Evolutionary conservation across 164 flowering plant genomes (phyloP).

Genomic region (Malania oleifera): DNA sequence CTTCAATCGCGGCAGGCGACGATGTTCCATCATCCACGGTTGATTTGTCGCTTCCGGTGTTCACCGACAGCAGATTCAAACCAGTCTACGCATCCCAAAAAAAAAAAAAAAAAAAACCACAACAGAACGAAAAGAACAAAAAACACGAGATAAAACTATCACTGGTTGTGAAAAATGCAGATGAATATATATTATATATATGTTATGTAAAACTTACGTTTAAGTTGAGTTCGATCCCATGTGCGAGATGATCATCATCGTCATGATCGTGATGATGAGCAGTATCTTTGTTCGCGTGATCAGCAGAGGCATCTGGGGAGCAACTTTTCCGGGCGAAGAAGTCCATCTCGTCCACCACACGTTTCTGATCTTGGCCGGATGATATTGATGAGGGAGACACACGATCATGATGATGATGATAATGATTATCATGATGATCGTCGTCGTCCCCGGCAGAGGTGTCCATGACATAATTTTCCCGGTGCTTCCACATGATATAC

Average conservation of each 20-base stretch:
- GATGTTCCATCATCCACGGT: constrained; percentile 7
- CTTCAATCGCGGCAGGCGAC: neutral
- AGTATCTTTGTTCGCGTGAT: constrained; percentile 3
- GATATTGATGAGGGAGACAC: too few relatives aligned
- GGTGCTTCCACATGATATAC: too few relatives aligned
- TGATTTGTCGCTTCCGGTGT: constrained; percentile 10
- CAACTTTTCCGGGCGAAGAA: constrained; percentile 16
- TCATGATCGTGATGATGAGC: neutral
- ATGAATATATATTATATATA: neutral
- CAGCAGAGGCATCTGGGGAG: too few relatives aligned
- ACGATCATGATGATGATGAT: too few relatives aligned
- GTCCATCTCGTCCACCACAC: constrained; percentile 23
- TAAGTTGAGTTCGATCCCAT: neutral
- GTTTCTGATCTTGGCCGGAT: too few relatives aligned
- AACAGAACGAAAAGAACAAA: neutral
- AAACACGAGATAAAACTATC: neutral
- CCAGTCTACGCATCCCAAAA: constrained; percentile 17
- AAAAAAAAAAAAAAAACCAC: neutral
- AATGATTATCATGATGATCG: too few relatives aligned
- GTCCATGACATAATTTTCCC: too few relatives aligned
- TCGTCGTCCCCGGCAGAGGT: too few relatives aligned
- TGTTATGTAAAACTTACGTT: neutral
- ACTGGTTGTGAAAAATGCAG: neutral
- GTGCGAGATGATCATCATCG: too few relatives aligned
- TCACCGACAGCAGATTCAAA: constrained; percentile 20